Conservation (phyloP, 208 protist genomes). For the Angomonas ambiguus region DNA sequence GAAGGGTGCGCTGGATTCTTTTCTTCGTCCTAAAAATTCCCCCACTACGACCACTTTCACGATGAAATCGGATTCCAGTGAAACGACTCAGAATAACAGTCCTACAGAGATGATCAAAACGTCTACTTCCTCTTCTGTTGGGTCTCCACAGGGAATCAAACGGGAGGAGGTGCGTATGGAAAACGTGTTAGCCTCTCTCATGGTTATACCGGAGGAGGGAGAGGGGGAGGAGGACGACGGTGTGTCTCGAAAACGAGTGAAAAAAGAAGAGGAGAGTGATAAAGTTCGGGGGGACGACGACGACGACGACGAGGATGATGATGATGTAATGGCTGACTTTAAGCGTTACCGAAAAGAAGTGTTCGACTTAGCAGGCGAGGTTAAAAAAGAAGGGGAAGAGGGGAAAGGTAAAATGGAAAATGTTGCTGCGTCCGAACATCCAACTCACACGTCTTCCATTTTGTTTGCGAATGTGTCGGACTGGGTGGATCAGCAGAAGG, state of each 20-base stretch:
- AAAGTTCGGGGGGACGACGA: slow-evolving; percentile 26
- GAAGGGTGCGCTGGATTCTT: slow-evolving; percentile 65
- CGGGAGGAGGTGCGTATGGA: background rate
- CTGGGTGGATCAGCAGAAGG: background rate
- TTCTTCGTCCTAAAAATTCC: slow-evolving; percentile 20
- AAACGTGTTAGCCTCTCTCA: background rate
- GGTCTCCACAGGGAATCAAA: background rate
- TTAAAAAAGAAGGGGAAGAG: background rate
- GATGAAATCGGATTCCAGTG: background rate
- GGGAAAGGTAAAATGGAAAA: background rate
- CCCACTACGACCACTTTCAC: slow-evolving; percentile 16
- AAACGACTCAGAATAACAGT: background rate
- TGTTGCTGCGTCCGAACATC: background rate
- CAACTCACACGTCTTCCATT: background rate
- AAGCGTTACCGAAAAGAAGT: slow-evolving; percentile 33
- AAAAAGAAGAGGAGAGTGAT: background rate
- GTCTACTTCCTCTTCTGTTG: background rate
- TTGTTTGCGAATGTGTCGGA: slow-evolving; percentile 6
- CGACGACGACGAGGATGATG: slow-evolving; percentile 21
- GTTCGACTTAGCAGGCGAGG: background rate
- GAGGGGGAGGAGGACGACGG: background rate
- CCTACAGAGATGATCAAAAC: background rate
- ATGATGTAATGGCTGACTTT: slow-evolving; percentile 61
- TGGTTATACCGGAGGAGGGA: background rate
- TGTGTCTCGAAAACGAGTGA: background rate